Evolutionary conservation across 2,329 filamentous ascomycete genomes (phyloP).

Genomic region (Cordyceps farinosa): DNA sequence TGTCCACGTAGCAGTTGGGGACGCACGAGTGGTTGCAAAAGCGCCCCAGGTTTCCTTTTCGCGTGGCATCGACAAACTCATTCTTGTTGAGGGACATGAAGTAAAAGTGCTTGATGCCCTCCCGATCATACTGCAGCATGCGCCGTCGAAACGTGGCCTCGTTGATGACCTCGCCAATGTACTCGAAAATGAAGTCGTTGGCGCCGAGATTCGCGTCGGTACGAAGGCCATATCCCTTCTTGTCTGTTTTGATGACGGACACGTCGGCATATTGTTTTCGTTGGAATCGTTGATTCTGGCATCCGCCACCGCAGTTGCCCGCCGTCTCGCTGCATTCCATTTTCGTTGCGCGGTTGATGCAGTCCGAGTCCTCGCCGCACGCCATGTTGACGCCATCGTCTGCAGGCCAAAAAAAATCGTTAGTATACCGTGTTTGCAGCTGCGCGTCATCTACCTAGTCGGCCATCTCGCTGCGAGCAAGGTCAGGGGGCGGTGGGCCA

Average conservation of each 20-base stretch:
- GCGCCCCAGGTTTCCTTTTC: slow-evolving; percentile 89
- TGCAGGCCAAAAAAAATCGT: slow-evolving; percentile 29
- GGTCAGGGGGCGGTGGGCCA: slow-evolving; percentile 8
- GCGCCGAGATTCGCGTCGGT: slow-evolving; percentile 72
- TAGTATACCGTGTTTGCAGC: slow-evolving; percentile 22
- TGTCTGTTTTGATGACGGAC: slow-evolving; percentile 94
- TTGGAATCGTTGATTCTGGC: slow-evolving; percentile 94
- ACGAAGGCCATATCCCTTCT: slow-evolving; percentile 92
- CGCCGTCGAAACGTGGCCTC: slow-evolving; percentile 84
- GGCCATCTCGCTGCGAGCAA: not conserved
- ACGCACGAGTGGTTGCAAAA: slow-evolving; percentile 99
- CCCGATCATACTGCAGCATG: slow-evolving; percentile 89
- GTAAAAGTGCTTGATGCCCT: slow-evolving; percentile 99
- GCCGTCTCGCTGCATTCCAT: slow-evolving; percentile 86
- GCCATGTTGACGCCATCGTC: slow-evolving; percentile 69
- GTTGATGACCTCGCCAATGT: slow-evolving; percentile 97
- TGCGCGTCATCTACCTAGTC: slow-evolving; percentile 14
- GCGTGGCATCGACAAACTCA: slow-evolving; percentile 96
- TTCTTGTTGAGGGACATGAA: slow-evolving; percentile 98
- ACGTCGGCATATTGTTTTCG: slow-evolving; percentile 85
- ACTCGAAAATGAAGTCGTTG: slow-evolving; percentile 95
- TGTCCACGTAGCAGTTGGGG: slow-evolving; percentile 98
- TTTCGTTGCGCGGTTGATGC: slow-evolving; percentile 96
- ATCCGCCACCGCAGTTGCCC: slow-evolving; percentile 77
- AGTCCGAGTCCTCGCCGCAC: slow-evolving; percentile 94